Evolutionary conservation across 225 moss, liverwort and hornwort genomes (phyloP).

Genomic region (Marchantia polymorpha): DNA sequence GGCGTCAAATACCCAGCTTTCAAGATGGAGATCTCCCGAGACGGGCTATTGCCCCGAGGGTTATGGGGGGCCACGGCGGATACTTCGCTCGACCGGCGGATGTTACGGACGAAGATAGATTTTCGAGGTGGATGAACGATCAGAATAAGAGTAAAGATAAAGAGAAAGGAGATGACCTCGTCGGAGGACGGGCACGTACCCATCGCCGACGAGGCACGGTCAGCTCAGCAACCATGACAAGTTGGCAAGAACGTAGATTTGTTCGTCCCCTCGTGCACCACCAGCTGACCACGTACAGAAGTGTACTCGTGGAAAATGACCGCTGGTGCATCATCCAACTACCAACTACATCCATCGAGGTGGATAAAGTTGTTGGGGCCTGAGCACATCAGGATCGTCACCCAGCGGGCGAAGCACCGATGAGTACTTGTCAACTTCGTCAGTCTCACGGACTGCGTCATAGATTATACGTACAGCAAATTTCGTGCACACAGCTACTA

Average conservation of each 20-base stretch:
- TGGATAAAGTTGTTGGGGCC: neutral
- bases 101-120: no score
- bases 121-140: no score
- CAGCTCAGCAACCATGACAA: neutral
- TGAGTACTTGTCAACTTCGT: neutral
- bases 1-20: neutral
- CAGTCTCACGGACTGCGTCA: neutral
- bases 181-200: neutral
- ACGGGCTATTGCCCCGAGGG: neutral
- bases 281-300: neutral
- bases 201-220: neutral
- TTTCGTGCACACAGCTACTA: neutral
- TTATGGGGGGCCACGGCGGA: neutral
- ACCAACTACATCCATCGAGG: neutral
- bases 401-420: no score
- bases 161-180: neutral
- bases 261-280: neutral
- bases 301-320: neutral
- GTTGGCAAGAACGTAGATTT: neutral
- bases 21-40: neutral
- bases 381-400: no score
- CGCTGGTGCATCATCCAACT: neutral
- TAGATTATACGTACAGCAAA: neutral
- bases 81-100: no score
- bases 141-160: no score